Conservation (phyloP, 2,329 filamentous ascomycete genomes). For the Botrytis byssoidea region DNA sequence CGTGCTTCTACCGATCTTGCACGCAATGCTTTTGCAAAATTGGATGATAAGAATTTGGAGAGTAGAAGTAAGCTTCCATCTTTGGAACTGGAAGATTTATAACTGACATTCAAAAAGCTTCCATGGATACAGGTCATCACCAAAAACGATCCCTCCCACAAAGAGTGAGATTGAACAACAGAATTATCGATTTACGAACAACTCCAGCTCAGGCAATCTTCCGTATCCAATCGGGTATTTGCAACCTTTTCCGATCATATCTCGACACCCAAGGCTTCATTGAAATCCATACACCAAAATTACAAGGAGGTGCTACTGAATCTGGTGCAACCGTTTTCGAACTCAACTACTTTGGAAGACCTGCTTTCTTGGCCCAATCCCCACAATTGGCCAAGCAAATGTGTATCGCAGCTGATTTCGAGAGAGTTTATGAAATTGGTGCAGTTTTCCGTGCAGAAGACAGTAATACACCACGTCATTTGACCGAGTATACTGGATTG, state of each 20-base stretch:
- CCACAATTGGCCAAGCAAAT: slow-evolving; percentile 93
- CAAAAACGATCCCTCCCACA: slow-evolving; percentile 34
- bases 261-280: slow-evolving; percentile 78
- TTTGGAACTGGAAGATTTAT: slow-evolving; percentile 12
- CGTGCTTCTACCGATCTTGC: slow-evolving; percentile 20
- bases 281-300: slow-evolving; percentile 90
- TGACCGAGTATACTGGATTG: slow-evolving; percentile 91
- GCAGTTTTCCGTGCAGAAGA: slow-evolving; percentile 93
- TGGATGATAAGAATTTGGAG: slow-evolving; percentile 15
- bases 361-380: slow-evolving; percentile 85
- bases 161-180: slow-evolving; percentile 68
- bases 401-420: slow-evolving; percentile 85
- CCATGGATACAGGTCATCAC: slow-evolving; percentile 30
- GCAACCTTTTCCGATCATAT: slow-evolving; percentile 73
- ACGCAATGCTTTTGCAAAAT: slow-evolving; percentile 17
- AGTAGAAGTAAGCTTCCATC: slow-evolving; percentile 22
- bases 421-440: slow-evolving; percentile 84
- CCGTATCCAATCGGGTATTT: slow-evolving; percentile 78
- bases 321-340: slow-evolving; percentile 90
- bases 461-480: slow-evolving; percentile 89
- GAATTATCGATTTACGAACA: slow-evolving; percentile 82
- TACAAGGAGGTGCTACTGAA: slow-evolving; percentile 87
- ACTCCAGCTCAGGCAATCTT: slow-evolving; percentile 84
- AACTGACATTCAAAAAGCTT: slow-evolving; percentile 24
- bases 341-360: slow-evolving; percentile 85